phyloP scores from a whole-genome alignment of 768 basidiomycete genomes.

The Boletus subcaerulescens region DNA sequence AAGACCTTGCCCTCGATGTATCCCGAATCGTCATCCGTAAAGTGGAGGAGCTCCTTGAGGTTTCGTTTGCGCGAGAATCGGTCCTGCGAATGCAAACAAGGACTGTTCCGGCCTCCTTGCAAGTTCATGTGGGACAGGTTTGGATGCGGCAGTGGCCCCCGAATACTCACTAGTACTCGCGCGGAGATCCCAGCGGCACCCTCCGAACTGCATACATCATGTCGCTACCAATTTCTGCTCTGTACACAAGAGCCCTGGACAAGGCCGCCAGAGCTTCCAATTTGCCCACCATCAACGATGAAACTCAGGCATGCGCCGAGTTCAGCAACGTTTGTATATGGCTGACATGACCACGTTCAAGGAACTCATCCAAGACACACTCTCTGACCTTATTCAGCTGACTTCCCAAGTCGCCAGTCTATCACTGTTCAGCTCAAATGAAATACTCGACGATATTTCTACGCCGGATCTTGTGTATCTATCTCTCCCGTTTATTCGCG shows the following conservation, averaged over 20 bases:
- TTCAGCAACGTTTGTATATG: neutral
- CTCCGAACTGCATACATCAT: slow-evolving; percentile 3
- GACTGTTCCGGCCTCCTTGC: neutral
- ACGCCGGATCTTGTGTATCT: slow-evolving; percentile 76
- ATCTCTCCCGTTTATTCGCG: slow-evolving; percentile 62
- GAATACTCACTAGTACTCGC: neutral
- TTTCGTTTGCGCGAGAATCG: slow-evolving; percentile 28
- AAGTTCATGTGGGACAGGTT: slow-evolving; percentile 2
- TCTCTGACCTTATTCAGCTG: slow-evolving; percentile 55
- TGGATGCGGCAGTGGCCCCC: neutral
- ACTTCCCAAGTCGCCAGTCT: slow-evolving; percentile 54
- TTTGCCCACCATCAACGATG: slow-evolving; percentile 41
- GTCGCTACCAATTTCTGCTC: slow-evolving; percentile 33
- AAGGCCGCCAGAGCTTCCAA: slow-evolving; percentile 37
- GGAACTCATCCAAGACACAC: slow-evolving; percentile 56
- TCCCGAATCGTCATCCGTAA: slow-evolving; percentile 32
- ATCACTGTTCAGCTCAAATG: slow-evolving; percentile 80
- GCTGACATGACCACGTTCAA: slow-evolving; percentile 28
- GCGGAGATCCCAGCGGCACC: slow-evolving; percentile 5
- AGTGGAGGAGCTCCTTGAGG: slow-evolving; percentile 33
- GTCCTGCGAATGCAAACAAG: neutral
- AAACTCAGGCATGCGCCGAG: slow-evolving; percentile 41
- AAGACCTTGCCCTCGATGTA: slow-evolving; percentile 41
- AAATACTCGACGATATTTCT: slow-evolving; percentile 76
- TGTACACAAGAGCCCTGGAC: slow-evolving; percentile 41